Conservation (phyloP, 1,284 basidiomycete genomes). For the Tremellales sp. region DNA sequence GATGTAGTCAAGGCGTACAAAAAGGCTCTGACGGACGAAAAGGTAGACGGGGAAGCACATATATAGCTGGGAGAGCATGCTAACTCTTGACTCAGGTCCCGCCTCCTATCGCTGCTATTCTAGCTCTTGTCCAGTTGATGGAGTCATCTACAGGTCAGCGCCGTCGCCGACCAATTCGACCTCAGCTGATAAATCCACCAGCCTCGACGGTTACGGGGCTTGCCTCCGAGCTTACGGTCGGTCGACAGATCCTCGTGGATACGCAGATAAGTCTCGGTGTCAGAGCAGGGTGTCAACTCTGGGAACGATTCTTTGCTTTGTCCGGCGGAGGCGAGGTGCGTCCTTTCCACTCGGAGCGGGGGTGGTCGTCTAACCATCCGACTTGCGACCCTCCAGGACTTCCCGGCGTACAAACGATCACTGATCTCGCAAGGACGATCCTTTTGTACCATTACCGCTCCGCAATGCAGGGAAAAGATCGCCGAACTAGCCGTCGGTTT, state of each 20-base stretch:
- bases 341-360: constrained; percentile 1
- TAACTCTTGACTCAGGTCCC: constrained; percentile 25
- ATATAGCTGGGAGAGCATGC: not conserved
- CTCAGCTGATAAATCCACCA: constrained; percentile 10
- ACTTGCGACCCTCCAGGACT: constrained; percentile 29
- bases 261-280: constrained; percentile 46
- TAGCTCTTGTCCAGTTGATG: constrained; percentile 47
- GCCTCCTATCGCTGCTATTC: constrained; percentile 50
- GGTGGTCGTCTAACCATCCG: not conserved
- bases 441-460: constrained; percentile 54
- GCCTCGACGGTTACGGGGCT: constrained; percentile 46
- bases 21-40: constrained; percentile 39
- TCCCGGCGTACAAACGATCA: constrained; percentile 39
- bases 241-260: constrained; percentile 36
- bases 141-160: constrained; percentile 44
- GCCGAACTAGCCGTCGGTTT: constrained; percentile 84
- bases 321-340: constrained; percentile 36
- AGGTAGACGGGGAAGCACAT: constrained; percentile 28
- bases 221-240: constrained; percentile 38
- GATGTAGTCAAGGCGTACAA: constrained; percentile 45
- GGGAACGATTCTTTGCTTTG: constrained; percentile 45
- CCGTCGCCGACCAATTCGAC: not conserved
- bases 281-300: constrained; percentile 47
- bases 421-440: constrained; percentile 45
- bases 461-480: constrained; percentile 84